Evolutionary conservation across 2,329 filamentous ascomycete genomes (phyloP), one percentile per base, ranked within the genome.

Genomic region (Trichoderma arundinaceum): DNA sequence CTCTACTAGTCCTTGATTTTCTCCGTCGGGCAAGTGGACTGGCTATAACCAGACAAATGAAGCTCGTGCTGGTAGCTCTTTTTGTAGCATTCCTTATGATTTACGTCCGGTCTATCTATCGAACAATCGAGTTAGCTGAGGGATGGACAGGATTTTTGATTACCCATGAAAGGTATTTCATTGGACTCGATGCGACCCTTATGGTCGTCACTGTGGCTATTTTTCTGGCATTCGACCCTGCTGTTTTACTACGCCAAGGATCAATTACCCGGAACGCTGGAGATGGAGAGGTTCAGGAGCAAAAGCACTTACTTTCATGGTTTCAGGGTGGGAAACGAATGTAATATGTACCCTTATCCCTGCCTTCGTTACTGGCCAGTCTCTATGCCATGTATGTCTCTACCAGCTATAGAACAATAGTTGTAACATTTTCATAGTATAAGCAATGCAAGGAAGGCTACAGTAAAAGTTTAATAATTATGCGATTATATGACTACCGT

Each of bases 91-190:
- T 82, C 4, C 7, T 77, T 5, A 77, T 78, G 66, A 81, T 84
- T 65, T 83, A 82, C 66, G 74, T 80, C 12, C 76, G 83, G 52
- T 81, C 78, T 65, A 79, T 84, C 43, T 85, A 84, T 69, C 79
- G 83, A 58, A 81, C 81, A 1, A 77, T 84, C 46, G 83, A 84
- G 69, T 73, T 85, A 60, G 73, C 77, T 17, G 75, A 84, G 70
- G 83, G 83, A 0, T 84, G 82, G 83, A 65, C 69, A 6, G 83
- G 83, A 0, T 81, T 80, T 49, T 71, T 84, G 54, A 84, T 84
- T 63, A 81, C 80, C n/a, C 79, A 80, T 5, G 78, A 85, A 70
- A 71, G 71, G 9, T 84, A 79, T 65, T 84, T 85, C 66, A 77
- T 84, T 66, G 81, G 75, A 5, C 74, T 85, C 2, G 83, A 85